Conservation (phyloP, 106 monocot species). For the Apostasia ramifera region DNA sequence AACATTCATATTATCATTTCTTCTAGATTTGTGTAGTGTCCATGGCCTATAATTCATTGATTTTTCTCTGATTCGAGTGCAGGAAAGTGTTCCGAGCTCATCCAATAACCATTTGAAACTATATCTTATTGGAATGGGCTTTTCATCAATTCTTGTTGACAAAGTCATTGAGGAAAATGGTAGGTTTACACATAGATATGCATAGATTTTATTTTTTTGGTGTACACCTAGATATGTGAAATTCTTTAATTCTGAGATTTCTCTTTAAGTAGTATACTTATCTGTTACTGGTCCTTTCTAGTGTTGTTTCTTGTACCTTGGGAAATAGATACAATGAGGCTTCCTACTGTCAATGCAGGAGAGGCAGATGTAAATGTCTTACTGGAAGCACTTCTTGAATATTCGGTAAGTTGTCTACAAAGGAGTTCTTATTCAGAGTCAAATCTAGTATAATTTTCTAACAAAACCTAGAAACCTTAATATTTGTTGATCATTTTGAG, state of each 20-base stretch:
- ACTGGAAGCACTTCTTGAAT: constrained; percentile 54
- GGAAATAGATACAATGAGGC: neutral
- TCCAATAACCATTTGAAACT: constrained; percentile 42
- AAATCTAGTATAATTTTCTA: no score
- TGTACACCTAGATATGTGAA: neutral
- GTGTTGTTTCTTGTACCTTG: no score
- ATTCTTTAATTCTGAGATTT: neutral
- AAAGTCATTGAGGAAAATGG: constrained; percentile 74
- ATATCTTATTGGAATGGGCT: constrained; percentile 76
- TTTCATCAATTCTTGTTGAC: constrained; percentile 59
- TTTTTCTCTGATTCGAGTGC: neutral
- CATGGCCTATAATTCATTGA: neutral
- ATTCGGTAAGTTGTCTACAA: constrained; percentile 42
- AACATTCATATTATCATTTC: neutral
- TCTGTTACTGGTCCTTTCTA: no score
- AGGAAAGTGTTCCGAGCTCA: constrained; percentile 47
- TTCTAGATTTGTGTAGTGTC: neutral
- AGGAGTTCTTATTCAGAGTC: no score
- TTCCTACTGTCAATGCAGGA: constrained; percentile 23
- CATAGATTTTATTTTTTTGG: neutral
- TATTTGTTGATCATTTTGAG: no score
- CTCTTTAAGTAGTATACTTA: no score
- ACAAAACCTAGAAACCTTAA: no score
- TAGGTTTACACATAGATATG: constrained; percentile 15
- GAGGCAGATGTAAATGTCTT: constrained; percentile 42